Evolutionary conservation across 1,284 basidiomycete genomes (phyloP), one percentile per base, ranked within the genome.

Genomic region (Calocybe gambosa): DNA sequence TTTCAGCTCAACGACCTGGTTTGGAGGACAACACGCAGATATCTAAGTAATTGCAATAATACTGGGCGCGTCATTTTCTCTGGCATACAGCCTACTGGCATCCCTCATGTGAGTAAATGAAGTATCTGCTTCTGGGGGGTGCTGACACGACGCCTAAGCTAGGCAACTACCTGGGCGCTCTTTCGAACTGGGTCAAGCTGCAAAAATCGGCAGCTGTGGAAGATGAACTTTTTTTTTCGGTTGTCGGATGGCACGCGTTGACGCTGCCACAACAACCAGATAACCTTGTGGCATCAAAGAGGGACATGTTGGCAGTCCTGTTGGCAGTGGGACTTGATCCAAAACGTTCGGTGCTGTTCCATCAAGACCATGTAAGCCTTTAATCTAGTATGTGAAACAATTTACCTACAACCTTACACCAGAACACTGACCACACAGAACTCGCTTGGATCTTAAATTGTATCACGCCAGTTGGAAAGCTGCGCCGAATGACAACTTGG

Each of bases 401-500:
- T 37, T n/a, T 8, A 26, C 18, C 40, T 23, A 34, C 25, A 12
- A 15, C 20, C 12, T 46, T 40, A 16, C 28, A 40, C 10, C 46
- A 95, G 85, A 91, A 95, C 46, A 78, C 74, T 25, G 75, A 88
- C 53, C 94, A 98, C 59, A 75, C 84, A 0, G 92, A 97, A 58
- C 69, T 97, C n/a, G 85, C 86, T 1, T 98, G 94, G 94, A 80
- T 93, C 47, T 64, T 98, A 43, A 89, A 82, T 54, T 95, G 93
- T 55, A 67, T 93, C 33, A 85, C 90, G 0, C 81, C 90, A 0
- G 75, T 95, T 37, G 92, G 93, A 5, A 83, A 82, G 55, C 68
- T 98, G 8, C 77, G 82, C 31, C 71, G 93, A 34, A 95, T 96
- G 93, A 96, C 93, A 1, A 94, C 92, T 0, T 97, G 93, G 93